phyloP scores from a whole-genome alignment of 129 eudicot genomes.

The Chrysanthemum seticuspe region DNA sequence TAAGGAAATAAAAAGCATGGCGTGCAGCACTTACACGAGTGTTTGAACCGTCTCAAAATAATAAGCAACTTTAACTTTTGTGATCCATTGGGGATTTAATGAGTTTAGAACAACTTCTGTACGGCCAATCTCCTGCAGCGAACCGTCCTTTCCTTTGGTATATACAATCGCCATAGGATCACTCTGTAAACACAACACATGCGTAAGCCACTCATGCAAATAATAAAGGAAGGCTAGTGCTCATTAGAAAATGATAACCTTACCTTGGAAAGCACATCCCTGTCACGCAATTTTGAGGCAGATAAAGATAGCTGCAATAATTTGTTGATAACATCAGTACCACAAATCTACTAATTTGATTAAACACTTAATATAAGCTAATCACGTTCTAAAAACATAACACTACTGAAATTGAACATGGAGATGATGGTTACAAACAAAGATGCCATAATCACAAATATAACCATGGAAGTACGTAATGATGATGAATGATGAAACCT shows the following conservation, averaged over 20 bases:
- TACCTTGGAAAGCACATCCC: conserved; percentile 94
- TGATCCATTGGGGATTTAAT: conserved; percentile 80
- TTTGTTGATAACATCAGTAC: conserved; percentile 25
- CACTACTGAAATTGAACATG: conserved; percentile 16
- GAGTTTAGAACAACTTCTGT: conserved; percentile 86
- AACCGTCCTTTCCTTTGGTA: conserved; percentile 64
- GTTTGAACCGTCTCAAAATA: conserved; percentile 79
- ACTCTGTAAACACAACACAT: conserved; percentile 55
- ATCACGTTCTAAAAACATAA: conserved; percentile 2
- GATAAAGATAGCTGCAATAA: conserved; percentile 75
- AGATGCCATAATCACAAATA: conserved; percentile 8
- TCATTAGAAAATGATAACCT: conserved; percentile 17
- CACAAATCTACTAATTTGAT: conserved; percentile 2
- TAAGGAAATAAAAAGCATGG: conserved; percentile 7
- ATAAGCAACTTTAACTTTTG: conserved; percentile 54
- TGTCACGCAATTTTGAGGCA: conserved; percentile 76
- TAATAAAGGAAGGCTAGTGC: not conserved
- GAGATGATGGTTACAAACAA: not conserved
- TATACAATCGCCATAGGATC: conserved; percentile 89
- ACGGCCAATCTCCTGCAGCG: conserved; percentile 81
- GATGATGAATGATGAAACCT: not conserved
- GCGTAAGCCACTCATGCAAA: conserved; percentile 16
- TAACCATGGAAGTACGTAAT: not conserved
- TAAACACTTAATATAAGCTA: conserved; percentile 10
- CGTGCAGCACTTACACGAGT: conserved; percentile 65